Evolutionary conservation across 495 filamentous ascomycete species (phyloP), one percentile per base, ranked within the genome.

Genomic region (Penicillium nucicola): DNA sequence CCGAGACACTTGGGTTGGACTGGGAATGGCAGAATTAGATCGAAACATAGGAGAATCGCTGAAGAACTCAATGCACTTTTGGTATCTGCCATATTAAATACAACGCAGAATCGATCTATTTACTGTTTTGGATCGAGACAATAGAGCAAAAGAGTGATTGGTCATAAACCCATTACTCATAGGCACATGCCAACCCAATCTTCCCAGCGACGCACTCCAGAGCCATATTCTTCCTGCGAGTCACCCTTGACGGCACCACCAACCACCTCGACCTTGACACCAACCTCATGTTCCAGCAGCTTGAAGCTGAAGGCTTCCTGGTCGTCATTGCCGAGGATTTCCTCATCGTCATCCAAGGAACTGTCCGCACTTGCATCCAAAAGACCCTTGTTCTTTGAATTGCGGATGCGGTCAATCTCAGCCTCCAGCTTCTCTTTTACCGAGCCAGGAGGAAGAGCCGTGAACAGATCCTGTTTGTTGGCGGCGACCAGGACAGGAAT

Each of bases 381-480:
- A 39, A 97, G 66, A 0, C 91, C 90, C 64, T 88, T 92, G 35
- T 81, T 86, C 60, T 84, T 85, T 14, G 87, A 86, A 56, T 79
- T 79, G 22, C 95, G 78, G 54, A 97, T 84, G 46, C 86, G 78
- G 13, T 85, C 83, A 53, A 97, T 84, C 67, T 97, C 95, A 18
- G 76, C 74, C 65, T 97, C 92, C 9, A 98, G 71, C 40, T 78
- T 79, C 47, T 75, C 80, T 62, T 82, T 84, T 19, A 97, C 90
- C 28, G 95, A 77, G 2, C 79, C 75, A 1, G 89, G 83, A 0
- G 93, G 93, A 39, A 96, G 70, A 10, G 93, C 92, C 0, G 93
- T 97, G 65, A 98, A 98, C 11, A 97, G 72, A 66, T 98, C 93
- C 42, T 91, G 77, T 76, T 98, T 98, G 65, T 97, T 97, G 32